Percentiles rank a stretch among this genome's conserved stretches.
phyloP scores from a whole-genome alignment of 768 basidiomycete species.

The Fomitopsis serialis region DNA sequence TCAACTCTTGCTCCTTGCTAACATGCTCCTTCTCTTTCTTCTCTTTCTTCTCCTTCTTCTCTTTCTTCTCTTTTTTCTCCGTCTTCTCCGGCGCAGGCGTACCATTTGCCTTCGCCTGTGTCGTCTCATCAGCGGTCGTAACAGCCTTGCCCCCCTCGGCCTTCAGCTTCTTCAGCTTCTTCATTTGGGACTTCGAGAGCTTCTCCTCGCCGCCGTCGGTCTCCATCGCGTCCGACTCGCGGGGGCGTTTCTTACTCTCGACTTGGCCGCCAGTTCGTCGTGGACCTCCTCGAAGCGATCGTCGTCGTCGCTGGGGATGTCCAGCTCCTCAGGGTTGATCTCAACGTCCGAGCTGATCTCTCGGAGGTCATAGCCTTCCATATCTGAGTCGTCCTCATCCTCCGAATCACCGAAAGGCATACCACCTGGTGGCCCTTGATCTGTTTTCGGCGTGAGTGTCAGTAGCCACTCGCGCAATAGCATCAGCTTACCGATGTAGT shows the following conservation, averaged over 20 bases:
- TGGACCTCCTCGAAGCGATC: conserved; percentile 68
- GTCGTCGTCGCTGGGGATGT: conserved; percentile 42
- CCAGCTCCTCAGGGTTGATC: conserved; percentile 55
- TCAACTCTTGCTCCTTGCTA: conserved; percentile 23
- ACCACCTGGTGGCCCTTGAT: conserved; percentile 46
- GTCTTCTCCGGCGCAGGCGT: conserved; percentile 20
- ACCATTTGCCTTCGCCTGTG: background rate
- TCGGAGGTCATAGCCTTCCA: conserved; percentile 60
- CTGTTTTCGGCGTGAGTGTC: conserved; percentile 26
- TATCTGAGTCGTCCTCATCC: conserved; percentile 36
- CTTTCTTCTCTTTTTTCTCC: conserved; percentile 25
- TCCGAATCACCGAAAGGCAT: conserved; percentile 43
- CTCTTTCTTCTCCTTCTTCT: conserved; percentile 27
- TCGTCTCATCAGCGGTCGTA: conserved; percentile 6
- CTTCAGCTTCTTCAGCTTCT: conserved; percentile 76
- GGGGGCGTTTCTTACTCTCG: conserved; percentile 57
- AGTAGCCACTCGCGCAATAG: background rate
- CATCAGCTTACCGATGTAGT: conserved; percentile 64
- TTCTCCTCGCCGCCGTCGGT: conserved; percentile 30
- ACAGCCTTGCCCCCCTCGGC: conserved; percentile 44
- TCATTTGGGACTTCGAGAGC: conserved; percentile 51
- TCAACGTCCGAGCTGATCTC: conserved; percentile 85
- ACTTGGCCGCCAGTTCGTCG: conserved; percentile 19
- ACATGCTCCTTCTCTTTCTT: conserved; percentile 30
- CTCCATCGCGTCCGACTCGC: conserved; percentile 52